Evolutionary conservation across 768 basidiomycete genomes (phyloP), one percentile per base, ranked within the genome.

Genomic region (Kwoniella pini): DNA sequence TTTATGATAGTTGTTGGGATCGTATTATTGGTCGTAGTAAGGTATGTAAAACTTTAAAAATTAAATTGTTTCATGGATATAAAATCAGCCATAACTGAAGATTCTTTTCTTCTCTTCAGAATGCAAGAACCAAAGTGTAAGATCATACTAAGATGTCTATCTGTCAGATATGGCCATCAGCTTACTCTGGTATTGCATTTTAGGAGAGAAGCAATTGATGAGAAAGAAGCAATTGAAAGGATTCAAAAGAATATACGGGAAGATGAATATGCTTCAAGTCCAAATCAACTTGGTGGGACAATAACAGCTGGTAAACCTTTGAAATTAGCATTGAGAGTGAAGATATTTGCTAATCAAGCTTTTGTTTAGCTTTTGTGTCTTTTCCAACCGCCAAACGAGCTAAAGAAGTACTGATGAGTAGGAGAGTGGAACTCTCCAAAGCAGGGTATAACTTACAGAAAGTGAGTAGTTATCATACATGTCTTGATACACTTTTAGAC

Each of bases 361-460:
- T 19, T 28, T 39, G 6, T 33, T 54, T 38, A 70, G 69, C 69
- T 1, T 71, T 71, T 51, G 39, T 71, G 21, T 65, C 69, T 13
- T 63, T 63, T 17, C 45, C 49, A 3, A 65, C 66, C 4, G 67
- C 64, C n/a, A 65, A 57, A 24, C 28, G 39, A 19, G 69, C 69
- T 3, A 45, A 48, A 10, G 31, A 61, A 10, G 40, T 65, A 27
- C 28, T 64, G 4, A 30, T 55, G 6, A 22, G 51, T 12, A 26
- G 54, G 5, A 60, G 51, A 15, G 31, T 48, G 4, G 46, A 60
- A 22, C 27, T 53, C 13, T 26, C 55, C 6, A 17, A 54, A 5
- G 57, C 51, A 13, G 54, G 57, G 9, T 63, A 65, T 36, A 39
- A 49, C n/a, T 45, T 65, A 17, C 58, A 65, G 48, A 28, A 59